Percentiles rank a stretch among this genome's conserved stretches.
These are phyloP conservation scores for Curvularia verruculosa DNA, from an alignment of 2,329 filamentous ascomycete genomes.

Conservation along the genomic window DNA sequence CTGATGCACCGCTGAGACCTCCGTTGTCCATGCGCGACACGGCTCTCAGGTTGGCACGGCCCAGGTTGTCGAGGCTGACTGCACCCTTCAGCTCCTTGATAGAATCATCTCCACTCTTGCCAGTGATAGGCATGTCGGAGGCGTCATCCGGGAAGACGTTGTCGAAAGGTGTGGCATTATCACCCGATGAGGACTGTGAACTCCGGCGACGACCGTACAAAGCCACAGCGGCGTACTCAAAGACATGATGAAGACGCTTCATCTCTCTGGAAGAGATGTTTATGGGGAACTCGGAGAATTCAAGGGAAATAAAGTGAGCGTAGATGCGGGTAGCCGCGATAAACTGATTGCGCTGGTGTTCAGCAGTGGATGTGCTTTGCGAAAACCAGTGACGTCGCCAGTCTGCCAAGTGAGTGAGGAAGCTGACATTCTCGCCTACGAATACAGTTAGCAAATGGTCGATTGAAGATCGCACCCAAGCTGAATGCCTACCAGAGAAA, in stretches of 20 bases:
- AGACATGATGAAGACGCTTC: slow-evolving; percentile 36
- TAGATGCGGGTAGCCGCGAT: slow-evolving; percentile 41
- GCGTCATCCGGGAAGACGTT: slow-evolving; percentile 17
- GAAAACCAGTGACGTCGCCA: slow-evolving; percentile 43
- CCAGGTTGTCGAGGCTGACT: slow-evolving; percentile 35
- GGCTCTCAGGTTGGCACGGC: slow-evolving; percentile 38
- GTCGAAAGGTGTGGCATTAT: slow-evolving; percentile 41
- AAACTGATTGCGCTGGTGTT: slow-evolving; percentile 38
- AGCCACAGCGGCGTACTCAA: slow-evolving; percentile 29
- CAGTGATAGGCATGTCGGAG: slow-evolving; percentile 22
- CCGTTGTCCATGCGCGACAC: slow-evolving; percentile 30
- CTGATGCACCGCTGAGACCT: slow-evolving; percentile 24
- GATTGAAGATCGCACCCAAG: not conserved
- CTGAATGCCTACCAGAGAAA: slow-evolving; percentile 22
- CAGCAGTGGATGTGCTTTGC: slow-evolving; percentile 23
- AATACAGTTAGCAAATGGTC: not conserved
- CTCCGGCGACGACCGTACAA: slow-evolving; percentile 29
- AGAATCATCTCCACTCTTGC: slow-evolving; percentile 22
- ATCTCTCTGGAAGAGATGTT: slow-evolving; percentile 42
- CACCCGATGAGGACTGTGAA: slow-evolving; percentile 22
- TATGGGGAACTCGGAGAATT: slow-evolving; percentile 45
- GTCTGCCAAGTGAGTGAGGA: slow-evolving; percentile 41
- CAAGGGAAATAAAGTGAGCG: slow-evolving; percentile 42
- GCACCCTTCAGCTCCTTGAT: slow-evolving; percentile 22
- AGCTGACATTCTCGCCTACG: slow-evolving; percentile 44